phyloP scores from a whole-genome alignment of 495 filamentous ascomycete genomes.

The Podospora anserina region DNA sequence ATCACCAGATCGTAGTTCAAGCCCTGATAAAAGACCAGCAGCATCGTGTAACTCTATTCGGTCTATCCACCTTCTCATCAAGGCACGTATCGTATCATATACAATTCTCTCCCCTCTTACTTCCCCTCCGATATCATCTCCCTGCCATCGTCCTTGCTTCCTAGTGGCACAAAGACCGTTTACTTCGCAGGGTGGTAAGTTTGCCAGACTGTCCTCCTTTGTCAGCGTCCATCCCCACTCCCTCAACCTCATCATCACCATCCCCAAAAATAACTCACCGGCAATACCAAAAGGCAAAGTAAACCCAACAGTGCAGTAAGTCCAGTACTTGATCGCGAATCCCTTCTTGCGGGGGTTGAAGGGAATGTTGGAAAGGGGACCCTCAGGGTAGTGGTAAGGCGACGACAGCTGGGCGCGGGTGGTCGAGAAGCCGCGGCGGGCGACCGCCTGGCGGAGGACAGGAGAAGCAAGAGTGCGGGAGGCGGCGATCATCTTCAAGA shows the following conservation, averaged over 20 bases:
- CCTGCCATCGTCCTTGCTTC: background rate
- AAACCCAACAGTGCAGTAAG: slow-evolving; percentile 75
- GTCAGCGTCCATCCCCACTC: slow-evolving; percentile 5
- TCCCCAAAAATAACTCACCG: slow-evolving; percentile 54
- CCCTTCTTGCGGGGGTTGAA: slow-evolving; percentile 90
- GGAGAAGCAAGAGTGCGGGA: slow-evolving; percentile 62
- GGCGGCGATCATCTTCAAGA: slow-evolving; percentile 74
- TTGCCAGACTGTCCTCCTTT: slow-evolving; percentile 68
- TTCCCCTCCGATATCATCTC: background rate
- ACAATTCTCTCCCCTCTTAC: slow-evolving; percentile 21
- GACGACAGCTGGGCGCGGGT: slow-evolving; percentile 81
- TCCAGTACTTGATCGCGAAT: slow-evolving; percentile 81
- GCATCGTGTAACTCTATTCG: slow-evolving; percentile 16
- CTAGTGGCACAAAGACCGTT: background rate
- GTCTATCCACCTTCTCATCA: slow-evolving; percentile 22
- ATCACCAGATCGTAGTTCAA: background rate
- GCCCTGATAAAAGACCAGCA: slow-evolving; percentile 14
- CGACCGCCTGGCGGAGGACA: slow-evolving; percentile 52
- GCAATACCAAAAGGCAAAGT: slow-evolving; percentile 76
- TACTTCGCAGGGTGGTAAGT: slow-evolving; percentile 61
- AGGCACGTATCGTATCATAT: slow-evolving; percentile 28
- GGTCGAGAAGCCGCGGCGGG: slow-evolving; percentile 91
- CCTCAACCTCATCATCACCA: background rate
- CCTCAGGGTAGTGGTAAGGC: slow-evolving; percentile 98
- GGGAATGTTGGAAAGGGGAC: slow-evolving; percentile 87